phyloP scores from a whole-genome alignment of 2,329 filamentous ascomycete genomes.

The Fusarium secorum region DNA sequence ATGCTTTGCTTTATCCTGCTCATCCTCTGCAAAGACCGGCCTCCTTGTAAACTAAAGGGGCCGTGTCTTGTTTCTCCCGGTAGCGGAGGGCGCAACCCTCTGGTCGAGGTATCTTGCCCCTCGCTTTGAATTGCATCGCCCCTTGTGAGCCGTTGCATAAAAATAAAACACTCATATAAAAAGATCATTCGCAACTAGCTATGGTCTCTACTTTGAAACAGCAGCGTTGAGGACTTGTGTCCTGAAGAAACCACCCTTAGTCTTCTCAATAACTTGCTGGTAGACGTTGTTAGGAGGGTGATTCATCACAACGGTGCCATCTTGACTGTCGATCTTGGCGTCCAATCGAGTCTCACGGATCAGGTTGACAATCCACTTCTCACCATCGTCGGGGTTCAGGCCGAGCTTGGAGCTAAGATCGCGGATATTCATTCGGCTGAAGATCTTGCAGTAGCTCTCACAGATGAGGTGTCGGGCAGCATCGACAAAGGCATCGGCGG shows the following conservation, averaged over 20 bases:
- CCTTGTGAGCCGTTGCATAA: conserved; percentile 34
- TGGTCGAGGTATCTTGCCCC: conserved; percentile 16
- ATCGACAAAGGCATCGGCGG: conserved; percentile 90
- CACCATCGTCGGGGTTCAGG: conserved; percentile 90
- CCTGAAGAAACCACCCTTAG: conserved; percentile 98
- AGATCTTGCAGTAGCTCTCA: conserved; percentile 99
- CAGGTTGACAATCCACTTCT: conserved; percentile 99
- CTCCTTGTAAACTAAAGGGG: conserved; percentile 8
- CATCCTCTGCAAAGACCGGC: conserved; percentile 2
- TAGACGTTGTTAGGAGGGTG: conserved; percentile 98
- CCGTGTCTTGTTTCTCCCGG: conserved; percentile 2
- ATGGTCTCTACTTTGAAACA: conserved; percentile 58
- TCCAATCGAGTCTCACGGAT: conserved; percentile 97
- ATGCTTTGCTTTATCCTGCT: conserved; percentile 25
- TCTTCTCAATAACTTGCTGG: conserved; percentile 98
- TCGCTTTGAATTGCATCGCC: conserved; percentile 31
- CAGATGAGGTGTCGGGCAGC: conserved; percentile 95
- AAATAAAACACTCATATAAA: conserved; percentile 35
- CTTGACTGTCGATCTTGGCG: conserved; percentile 99
- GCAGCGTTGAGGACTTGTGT: conserved; percentile 89
- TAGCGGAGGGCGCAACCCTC: conserved; percentile 33
- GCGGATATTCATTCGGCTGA: conserved; percentile 97
- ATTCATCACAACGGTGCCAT: conserved; percentile 99
- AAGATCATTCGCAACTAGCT: conserved; percentile 7
- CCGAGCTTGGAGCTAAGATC: conserved; percentile 92